Evolutionary conservation across 345 rosid species (phyloP), one percentile per base, ranked within the genome.

Genomic region (Gossypium anomalum): DNA sequence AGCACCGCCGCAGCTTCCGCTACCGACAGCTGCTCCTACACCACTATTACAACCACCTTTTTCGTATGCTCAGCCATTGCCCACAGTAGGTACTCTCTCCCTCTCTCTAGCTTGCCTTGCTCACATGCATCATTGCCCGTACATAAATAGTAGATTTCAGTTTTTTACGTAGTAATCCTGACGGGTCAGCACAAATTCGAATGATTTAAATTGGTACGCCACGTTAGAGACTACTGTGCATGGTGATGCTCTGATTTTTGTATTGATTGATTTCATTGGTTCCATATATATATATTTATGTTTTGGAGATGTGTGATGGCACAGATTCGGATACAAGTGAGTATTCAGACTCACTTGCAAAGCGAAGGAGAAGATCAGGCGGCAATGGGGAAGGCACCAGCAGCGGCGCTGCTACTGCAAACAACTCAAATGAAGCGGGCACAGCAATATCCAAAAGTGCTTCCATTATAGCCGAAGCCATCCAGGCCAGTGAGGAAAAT

Each of bases 281-380:
- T 74, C 74, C 62, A 61, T 77, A 34, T 34, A 34, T 34, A 29
- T 29, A 29, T 29, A 4, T 79, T 77, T 66, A 81, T 79, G 82
- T 55, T 57, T 74, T 76, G 81, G 83, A 85, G 88, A 81, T 79
- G 80, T 87, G 75, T 79, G 86, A 77, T 78, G 84, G 84, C 80
- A 86, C 93, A 83, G 92, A 87, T 77, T 89, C 92, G 74, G 96
- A 89, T 81, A 83, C 92, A 25, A 88, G 86, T 79, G 97, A 87
- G 86, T 79, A 89, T 75, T 85, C 92, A 76, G 90, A 87, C 83
- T 83, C 95, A 43, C 81, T 87, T 29, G 85, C 92, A 27, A 89
- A 88, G 73, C 89, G 90, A 70, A 87, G 93, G 81, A 80, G 89
- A 68, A 85, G 85, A 62, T 23, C 64, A 80, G 61, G 71, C 17